Percentiles rank a stretch among this genome's conserved stretches.
Conservation (phyloP, 495 filamentous ascomycete genomes). For the Tuber indicum region DNA sequence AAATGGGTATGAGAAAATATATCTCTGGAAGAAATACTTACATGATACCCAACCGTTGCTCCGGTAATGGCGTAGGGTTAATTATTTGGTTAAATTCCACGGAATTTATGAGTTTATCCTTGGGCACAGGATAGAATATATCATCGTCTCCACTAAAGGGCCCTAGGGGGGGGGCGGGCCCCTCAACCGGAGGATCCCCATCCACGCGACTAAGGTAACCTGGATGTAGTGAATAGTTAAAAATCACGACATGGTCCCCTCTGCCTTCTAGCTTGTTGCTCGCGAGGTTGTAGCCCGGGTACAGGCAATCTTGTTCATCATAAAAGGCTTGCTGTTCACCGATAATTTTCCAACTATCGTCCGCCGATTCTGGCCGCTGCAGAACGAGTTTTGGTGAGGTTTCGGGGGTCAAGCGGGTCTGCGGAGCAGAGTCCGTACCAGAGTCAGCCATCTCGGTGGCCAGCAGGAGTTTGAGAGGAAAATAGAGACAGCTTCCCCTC, state of each 20-base stretch:
- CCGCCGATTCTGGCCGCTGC: not conserved
- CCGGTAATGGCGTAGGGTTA: not conserved
- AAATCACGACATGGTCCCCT: not conserved
- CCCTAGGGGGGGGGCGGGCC: no score
- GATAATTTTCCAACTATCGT: not conserved
- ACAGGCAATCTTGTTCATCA: not conserved
- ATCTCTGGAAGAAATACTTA: not conserved
- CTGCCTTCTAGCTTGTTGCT: not conserved
- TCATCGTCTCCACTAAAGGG: not conserved
- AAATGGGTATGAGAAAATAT: not conserved
- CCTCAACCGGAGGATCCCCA: not conserved
- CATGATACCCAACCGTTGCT: not conserved
- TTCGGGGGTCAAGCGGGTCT: not conserved
- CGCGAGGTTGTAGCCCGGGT: not conserved
- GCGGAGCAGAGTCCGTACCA: not conserved
- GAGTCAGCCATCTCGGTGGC: not conserved
- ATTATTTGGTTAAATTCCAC: not conserved
- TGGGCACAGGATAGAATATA: not conserved
- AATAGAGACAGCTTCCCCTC: not conserved
- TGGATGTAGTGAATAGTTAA: not conserved
- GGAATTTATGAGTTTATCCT: not conserved
- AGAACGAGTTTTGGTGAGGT: no score
- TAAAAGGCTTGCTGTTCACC: not conserved
- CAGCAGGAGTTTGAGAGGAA: not conserved
- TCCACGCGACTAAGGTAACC: not conserved